Base-by-base conservation (phyloP, 768 basidiomycete genomes). In the Kwoniella sp. region DNA sequence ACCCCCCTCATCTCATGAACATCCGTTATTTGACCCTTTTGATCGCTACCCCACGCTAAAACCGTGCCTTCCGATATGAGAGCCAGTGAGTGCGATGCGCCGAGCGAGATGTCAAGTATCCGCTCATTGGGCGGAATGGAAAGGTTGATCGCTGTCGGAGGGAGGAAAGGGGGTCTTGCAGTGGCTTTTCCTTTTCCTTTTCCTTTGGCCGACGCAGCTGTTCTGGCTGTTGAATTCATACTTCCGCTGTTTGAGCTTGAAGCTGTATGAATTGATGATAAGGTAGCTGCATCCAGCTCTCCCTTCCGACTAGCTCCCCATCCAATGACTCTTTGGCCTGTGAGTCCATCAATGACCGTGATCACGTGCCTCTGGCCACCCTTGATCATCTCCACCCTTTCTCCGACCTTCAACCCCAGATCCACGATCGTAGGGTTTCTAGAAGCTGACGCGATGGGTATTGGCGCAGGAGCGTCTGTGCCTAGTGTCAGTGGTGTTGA, bases 221-320 rank as follows among this genome's bases (percentile, higher is more conserved):
- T 19, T 4, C 40, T 19, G 17, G 40, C 40, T 3, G 7, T 33
- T 6, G 33, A 33, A 33, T 13, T 33, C 13, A 13, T 6, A 6
- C 33, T 13, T 6, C 7, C 33, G 52, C 19, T 56, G 49, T 48
- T 69, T 57, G 26, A 13, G 12, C 21, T 57, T 44, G 47, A 10
- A 3, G 40, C 10, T n/a, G 33, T 40, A 21, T 24, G 0, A 7
- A 15, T 19, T 13, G 51, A 55, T 25, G 37, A 54, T 24, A 54
- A 24, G n/a, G 59, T 63, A 27, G 25, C 12, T 17, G 55, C 36
- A 19, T 89, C 90, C 1, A 98, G 84, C 74, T 97, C 92, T 2
- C 92, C 91, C 71, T 94, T 91, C 30, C 94, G 83, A 15, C 86
- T 85, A 1, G 87, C 82, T 5, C 93, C 94, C 93, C 94, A 97